phyloP scores from a whole-genome alignment of 331 rosid species.

The Malus hybrid region DNA sequence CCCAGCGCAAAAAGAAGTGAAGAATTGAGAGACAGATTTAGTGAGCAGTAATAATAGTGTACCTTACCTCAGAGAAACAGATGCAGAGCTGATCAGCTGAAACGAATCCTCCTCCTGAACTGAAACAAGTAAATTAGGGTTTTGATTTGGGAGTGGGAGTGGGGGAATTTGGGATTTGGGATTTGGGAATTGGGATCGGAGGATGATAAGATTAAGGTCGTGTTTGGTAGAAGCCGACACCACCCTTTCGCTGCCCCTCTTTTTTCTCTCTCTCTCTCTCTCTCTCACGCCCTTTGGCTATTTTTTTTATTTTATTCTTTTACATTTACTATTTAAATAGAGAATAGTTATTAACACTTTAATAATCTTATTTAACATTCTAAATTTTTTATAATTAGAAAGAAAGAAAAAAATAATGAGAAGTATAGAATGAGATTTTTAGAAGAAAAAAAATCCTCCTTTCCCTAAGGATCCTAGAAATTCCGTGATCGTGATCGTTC shows the following conservation, averaged over 20 bases:
- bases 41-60: not conserved
- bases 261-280: not conserved
- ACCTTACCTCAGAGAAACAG: not conserved
- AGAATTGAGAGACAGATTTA: not conserved
- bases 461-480: no score
- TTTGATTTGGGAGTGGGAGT: not conserved
- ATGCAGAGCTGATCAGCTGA: not conserved
- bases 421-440: no score
- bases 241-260: slow-evolving; percentile 33
- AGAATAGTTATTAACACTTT: accelerated
- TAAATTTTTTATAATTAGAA: no score
- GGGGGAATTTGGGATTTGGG: slow-evolving; percentile 14
- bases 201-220: slow-evolving; percentile 47
- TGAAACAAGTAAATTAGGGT: not conserved
- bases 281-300: not conserved
- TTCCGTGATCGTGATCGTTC: accelerated
- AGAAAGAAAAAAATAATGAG: no score
- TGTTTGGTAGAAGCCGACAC: slow-evolving; percentile 97
- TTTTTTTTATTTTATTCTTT: not conserved
- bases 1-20: not conserved
- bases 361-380: no score
- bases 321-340: not conserved
- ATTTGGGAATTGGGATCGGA: slow-evolving; percentile 21
- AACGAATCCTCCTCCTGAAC: not conserved
- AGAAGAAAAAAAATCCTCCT: no score